Base-by-base conservation (phyloP, 345 rosid species). In the Eucalyptus pauciflora region DNA sequence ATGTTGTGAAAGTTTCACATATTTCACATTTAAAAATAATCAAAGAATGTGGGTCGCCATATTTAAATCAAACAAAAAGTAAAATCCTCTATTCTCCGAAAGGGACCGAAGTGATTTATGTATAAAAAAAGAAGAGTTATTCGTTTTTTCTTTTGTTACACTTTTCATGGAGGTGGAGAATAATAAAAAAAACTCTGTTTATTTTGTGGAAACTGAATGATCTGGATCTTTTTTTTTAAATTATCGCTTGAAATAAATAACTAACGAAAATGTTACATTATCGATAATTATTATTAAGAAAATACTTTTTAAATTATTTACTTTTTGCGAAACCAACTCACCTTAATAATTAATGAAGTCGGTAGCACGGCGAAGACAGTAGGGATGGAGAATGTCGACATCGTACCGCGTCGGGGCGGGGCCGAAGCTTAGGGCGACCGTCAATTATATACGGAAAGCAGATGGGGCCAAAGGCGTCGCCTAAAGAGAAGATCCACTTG, bases 181-280 rank as follows among this genome's bases (percentile, higher is more conserved):
- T 12, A 27, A 13, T 6, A n/a, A 64, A 31, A n/a, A n/a, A 64
- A 15, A 7, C 18, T 64, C 4, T 3, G 3, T 64, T n/a, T 14
- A 4, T n/a, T 64, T 64, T 3, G 10, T 64, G 4, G 1, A 7
- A 64, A 64, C 4, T 1, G 3, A n/a, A 64, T 14, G 0, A 7
- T 64, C 4, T 13, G 10, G 14, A 64, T 60, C 33, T 25, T 5
- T 25, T 11, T 2, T n/a, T 13, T 2, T 2, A 14, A n/a, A 4
- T 13, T n/a, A 14, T n/a, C 3, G 2, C 10, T 64, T 1, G 6
- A 64, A 64, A n/a, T 64, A 64, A n/a, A 4, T n/a, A 64, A 1
- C 76, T 15, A 13, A 64, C 7, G 10, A 64, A 64, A 64, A 64
- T 62, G 8, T 27, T 62, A 29, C 3, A 3, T 62, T 62, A 27